Base-by-base conservation (phyloP, 441 rosid species). In the Pelargonium fulgidum region DNA sequence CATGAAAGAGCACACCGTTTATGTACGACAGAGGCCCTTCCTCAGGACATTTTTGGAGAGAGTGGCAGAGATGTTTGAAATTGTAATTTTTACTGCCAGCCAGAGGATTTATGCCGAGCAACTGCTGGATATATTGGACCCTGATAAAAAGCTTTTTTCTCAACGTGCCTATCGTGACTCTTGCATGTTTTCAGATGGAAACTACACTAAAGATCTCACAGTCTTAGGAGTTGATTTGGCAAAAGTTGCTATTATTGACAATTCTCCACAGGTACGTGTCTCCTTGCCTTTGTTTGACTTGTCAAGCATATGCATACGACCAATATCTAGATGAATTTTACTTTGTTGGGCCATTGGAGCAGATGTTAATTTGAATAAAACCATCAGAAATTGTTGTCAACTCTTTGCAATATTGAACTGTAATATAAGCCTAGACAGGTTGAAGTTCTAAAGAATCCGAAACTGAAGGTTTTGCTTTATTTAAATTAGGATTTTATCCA, bases 81-180 rank as follows among this genome's bases (percentile, higher is more conserved):
- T 95, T 64, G 85, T 90, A 65, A 95, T 95, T 80, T 95, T 95
- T 80, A 95, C 99, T 12, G 97, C 98, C 68, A 95, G 98, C 78
- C 98, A 90, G 79, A 92, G 98, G 62, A 89, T 94, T 52, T 94
- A 94, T 70, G 99, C 99, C 0, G 98, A 89, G 72, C 98, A 94
- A 70, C 98, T 94, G 68, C 87, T 92, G 71, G 92, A 94, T 74
- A 94, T 90, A 75, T 94, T 94, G 12, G 99, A 94, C 76, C 99
- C 97, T 24, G 92, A 82, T 82, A 89, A 94, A 81, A 94, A 85
- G 70, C 64, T 90, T 59, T 90, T 94, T 72, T 93, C 98, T 64
- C 98, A 92, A 73, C 90, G 97, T 64, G 94, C 92, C 59, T 94
- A 75, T 67, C 97, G 98, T 61, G 97, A 94, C 71, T 92, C 99